These are phyloP conservation scores for Calonectria pseudoreteaudii DNA, from an alignment of 2,329 filamentous ascomycete species.

Conservation along the genomic window DNA sequence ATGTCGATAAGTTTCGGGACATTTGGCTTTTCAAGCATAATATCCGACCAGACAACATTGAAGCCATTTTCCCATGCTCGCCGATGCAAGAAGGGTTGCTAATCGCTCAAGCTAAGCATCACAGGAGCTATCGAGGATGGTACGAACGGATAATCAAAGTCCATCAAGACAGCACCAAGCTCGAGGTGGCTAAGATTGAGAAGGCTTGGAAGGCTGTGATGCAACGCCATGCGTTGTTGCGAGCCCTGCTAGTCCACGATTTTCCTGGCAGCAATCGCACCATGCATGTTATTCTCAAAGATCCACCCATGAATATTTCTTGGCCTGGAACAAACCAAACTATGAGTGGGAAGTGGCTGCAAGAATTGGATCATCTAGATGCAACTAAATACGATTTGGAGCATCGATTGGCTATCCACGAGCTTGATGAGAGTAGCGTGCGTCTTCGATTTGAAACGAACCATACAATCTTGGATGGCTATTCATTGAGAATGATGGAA, in stretches of 20 bases:
- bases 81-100: constrained; percentile 26
- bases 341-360: not conserved
- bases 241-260: constrained; percentile 18
- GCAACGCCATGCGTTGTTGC: constrained; percentile 20
- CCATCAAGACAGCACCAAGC: not conserved
- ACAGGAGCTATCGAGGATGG: constrained; percentile 9
- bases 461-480: constrained; percentile 46
- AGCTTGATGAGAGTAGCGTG: not conserved
- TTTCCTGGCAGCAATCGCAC: constrained; percentile 9
- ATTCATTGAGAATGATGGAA: constrained; percentile 43
- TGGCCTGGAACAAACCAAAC: not conserved
- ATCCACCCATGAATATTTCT: not conserved
- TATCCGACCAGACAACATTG: not conserved
- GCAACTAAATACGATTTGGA: not conserved
- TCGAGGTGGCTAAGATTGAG: constrained; percentile 15
- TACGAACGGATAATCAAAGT: not conserved
- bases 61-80: constrained; percentile 22
- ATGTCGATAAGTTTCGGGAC: not conserved
- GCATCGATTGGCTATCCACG: constrained; percentile 30
- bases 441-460: constrained; percentile 46
- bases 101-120: constrained; percentile 19
- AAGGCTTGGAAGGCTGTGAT: constrained; percentile 26
- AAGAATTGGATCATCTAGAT: not conserved
- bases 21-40: not conserved
- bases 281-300: constrained; percentile 26